phyloP scores from a whole-genome alignment of 2,329 filamentous ascomycete genomes.

The Pseudogymnoascus sp. region DNA sequence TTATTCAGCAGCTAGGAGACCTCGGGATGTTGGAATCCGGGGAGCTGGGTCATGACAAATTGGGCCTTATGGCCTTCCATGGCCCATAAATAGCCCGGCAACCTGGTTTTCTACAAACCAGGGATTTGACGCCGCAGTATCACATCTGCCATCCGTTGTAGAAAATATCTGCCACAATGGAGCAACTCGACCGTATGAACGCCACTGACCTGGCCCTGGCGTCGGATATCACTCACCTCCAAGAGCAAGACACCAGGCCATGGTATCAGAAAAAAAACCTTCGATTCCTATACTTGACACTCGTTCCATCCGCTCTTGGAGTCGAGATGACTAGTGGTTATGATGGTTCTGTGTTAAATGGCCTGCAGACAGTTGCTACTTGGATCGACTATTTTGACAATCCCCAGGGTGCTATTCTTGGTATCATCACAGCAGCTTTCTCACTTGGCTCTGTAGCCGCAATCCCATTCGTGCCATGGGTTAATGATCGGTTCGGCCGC shows the following conservation, averaged over 20 bases:
- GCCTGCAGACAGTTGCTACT: constrained; percentile 15
- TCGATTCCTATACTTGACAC: constrained; percentile 16
- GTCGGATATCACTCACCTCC: not conserved
- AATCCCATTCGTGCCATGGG: constrained; percentile 34
- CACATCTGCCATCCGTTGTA: not conserved
- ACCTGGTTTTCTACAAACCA: not conserved
- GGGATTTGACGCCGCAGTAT: not conserved
- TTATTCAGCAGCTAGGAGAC: not conserved
- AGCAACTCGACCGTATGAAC: not conserved
- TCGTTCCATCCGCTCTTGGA: constrained; percentile 16
- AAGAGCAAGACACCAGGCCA: constrained; percentile 14
- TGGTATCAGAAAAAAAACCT: constrained; percentile 23
- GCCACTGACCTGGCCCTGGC: not conserved
- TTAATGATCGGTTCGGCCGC: constrained; percentile 35
- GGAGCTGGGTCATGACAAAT: not conserved
- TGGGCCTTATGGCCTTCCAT: not conserved
- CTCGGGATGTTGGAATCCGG: not conserved
- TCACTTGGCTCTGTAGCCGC: constrained; percentile 37
- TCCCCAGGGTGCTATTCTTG: constrained; percentile 34
- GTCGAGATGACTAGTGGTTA: constrained; percentile 21
- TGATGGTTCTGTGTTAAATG: constrained; percentile 22
- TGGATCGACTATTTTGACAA: constrained; percentile 31
- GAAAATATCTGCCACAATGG: not conserved
- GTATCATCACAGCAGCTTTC: constrained; percentile 38
- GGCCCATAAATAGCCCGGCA: not conserved